Conservation (phyloP, 202 grass and related monocot species). For the Hordeum pubiflorum region DNA sequence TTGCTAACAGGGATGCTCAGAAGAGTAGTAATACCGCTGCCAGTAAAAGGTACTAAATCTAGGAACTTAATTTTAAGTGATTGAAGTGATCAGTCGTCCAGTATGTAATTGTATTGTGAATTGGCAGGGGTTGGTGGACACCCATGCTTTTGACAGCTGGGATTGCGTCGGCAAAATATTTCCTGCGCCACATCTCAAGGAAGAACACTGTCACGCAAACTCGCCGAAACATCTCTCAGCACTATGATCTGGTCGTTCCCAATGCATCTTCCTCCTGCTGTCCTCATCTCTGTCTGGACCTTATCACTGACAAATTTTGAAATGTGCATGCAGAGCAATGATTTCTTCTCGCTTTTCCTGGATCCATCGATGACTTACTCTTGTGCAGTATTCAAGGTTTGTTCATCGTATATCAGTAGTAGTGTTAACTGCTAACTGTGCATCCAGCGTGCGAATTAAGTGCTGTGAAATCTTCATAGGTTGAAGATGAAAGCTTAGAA, state of each 20-base stretch:
- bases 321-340: slow-evolving; percentile 56
- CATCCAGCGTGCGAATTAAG: background rate
- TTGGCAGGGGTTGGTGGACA: slow-evolving; percentile 79
- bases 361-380: slow-evolving; percentile 95
- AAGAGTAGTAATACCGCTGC: background rate
- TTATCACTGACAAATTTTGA: background rate
- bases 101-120: background rate
- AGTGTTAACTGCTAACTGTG: background rate
- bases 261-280: background rate
- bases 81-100: background rate
- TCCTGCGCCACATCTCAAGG: slow-evolving; percentile 64
- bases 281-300: background rate
- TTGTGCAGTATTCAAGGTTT: slow-evolving; percentile 68
- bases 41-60: background rate
- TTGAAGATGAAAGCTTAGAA: slow-evolving; percentile 68
- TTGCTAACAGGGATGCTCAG: background rate
- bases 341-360: slow-evolving; percentile 84
- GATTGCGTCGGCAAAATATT: slow-evolving; percentile 71
- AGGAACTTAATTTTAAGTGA: background rate
- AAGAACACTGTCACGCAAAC: slow-evolving; percentile 74
- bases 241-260: slow-evolving; percentile 75
- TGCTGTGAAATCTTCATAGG: slow-evolving; percentile 20
- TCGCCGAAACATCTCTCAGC: slow-evolving; percentile 74
- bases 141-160: slow-evolving; percentile 85
- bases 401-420: background rate